A percentile compares a stretch with the other conserved stretches of the same genome.
These are phyloP conservation scores for Globisporangium okanoganense DNA, from an alignment of 352 stramenopile genomes.

Conservation along the genomic window DNA sequence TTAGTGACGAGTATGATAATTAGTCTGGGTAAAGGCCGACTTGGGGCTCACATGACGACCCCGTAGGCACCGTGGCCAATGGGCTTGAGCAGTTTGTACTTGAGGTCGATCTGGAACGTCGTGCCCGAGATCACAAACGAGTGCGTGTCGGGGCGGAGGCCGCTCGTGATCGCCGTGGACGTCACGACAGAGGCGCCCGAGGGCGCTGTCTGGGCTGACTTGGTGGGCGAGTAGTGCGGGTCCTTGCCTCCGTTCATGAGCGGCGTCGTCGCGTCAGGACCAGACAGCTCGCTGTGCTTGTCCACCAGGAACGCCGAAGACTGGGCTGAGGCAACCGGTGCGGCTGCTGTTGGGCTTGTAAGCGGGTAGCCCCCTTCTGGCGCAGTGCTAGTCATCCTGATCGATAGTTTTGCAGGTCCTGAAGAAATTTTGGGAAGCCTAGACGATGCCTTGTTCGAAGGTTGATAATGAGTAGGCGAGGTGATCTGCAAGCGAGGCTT, in stretches of 20 bases:
- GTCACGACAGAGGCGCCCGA: background rate
- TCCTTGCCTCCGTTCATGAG: slow-evolving; percentile 1
- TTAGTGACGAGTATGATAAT: too few species aligned
- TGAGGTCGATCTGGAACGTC: slow-evolving; percentile 89
- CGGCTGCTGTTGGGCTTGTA: background rate
- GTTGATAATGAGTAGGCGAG: background rate
- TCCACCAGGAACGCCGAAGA: slow-evolving; percentile 4
- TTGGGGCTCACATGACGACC: slow-evolving; percentile 85
- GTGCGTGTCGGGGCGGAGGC: slow-evolving; percentile 55
- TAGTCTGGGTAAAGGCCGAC: too few species aligned
- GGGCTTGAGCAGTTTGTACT: slow-evolving; percentile 94
- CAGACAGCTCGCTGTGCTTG: slow-evolving; percentile 12
- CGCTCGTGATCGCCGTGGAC: slow-evolving; percentile 11
- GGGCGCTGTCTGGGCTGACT: background rate
- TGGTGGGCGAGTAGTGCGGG: slow-evolving; percentile 5
- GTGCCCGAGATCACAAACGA: slow-evolving; percentile 85
- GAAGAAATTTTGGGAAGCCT: background rate
- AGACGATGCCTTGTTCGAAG: background rate
- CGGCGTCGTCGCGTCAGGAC: background rate
- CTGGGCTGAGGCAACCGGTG: background rate
- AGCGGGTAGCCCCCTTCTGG: slow-evolving; percentile 3
- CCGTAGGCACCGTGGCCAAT: slow-evolving; percentile 95
- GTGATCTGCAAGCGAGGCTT: background rate
- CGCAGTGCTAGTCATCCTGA: background rate
- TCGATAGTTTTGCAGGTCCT: background rate